Evolutionary conservation across 2,329 filamentous ascomycete species (phyloP).

Genomic region (Conoideocrella luteorostrata): DNA sequence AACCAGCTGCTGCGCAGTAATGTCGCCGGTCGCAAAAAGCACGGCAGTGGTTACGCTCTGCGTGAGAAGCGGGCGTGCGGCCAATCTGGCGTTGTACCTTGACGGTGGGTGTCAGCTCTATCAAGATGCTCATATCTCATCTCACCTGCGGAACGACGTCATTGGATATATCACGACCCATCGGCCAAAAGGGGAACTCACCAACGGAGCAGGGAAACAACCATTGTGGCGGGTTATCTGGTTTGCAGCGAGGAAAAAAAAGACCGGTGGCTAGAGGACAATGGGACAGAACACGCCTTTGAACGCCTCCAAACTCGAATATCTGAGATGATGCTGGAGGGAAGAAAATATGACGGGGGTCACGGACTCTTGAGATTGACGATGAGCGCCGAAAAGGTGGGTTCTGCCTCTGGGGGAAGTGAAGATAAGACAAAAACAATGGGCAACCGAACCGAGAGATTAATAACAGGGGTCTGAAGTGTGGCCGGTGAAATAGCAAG

Average conservation of each 20-base stretch:
- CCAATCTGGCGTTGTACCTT: slow-evolving; percentile 86
- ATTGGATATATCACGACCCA: not conserved
- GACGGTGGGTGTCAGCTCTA: slow-evolving; percentile 10
- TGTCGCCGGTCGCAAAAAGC: slow-evolving; percentile 87
- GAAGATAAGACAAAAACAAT: too few species aligned
- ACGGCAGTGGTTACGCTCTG: slow-evolving; percentile 86
- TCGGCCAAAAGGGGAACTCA: slow-evolving; percentile 8
- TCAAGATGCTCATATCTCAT: not conserved
- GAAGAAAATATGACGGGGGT: slow-evolving; percentile 1
- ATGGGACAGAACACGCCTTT: not conserved
- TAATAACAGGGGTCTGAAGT: too few species aligned
- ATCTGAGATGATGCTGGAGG: not conserved
- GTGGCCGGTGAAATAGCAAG: too few species aligned
- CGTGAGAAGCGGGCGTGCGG: slow-evolving; percentile 77
- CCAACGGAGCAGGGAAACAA: slow-evolving; percentile 25
- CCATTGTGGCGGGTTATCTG: slow-evolving; percentile 6
- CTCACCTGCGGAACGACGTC: not conserved
- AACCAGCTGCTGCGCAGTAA: slow-evolving; percentile 83
- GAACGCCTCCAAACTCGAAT: slow-evolving; percentile 3
- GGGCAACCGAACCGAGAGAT: too few species aligned
- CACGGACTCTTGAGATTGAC: not conserved
- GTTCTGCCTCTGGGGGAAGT: too few species aligned
- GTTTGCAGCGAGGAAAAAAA: not conserved
- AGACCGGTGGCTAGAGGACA: not conserved
- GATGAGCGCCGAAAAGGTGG: too few species aligned